These are phyloP conservation scores for Ramaria rubella DNA, from an alignment of 768 basidiomycete species.

Conservation along the genomic window DNA sequence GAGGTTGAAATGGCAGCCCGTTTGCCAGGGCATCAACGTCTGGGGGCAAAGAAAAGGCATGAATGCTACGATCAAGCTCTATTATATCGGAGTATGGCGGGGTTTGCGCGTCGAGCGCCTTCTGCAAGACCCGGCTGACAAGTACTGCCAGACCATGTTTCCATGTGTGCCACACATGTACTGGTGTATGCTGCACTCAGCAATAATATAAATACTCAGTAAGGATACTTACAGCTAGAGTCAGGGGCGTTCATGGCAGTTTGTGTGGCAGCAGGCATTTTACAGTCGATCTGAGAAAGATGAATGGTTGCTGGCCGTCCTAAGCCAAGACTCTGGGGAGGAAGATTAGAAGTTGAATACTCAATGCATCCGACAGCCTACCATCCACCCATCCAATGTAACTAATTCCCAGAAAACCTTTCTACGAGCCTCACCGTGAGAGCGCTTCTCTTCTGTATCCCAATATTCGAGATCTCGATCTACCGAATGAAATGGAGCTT, in stretches of 20 bases:
- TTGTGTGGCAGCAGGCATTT: constrained; percentile 5
- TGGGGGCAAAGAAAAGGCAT: background rate
- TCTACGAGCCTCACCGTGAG: constrained; percentile 4
- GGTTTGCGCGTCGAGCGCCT: constrained; percentile 4
- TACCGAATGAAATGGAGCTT: background rate
- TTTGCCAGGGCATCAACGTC: constrained; percentile 6
- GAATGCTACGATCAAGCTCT: constrained; percentile 7
- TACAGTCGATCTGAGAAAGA: constrained; percentile 10
- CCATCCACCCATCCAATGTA: constrained; percentile 10
- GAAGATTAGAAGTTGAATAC: background rate
- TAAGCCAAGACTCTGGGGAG: constrained; percentile 5
- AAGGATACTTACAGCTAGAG: background rate
- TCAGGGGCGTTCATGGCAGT: constrained; percentile 4
- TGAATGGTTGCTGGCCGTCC: constrained; percentile 7
- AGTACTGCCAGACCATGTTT: constrained; percentile 4
- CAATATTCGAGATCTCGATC: constrained; percentile 10
- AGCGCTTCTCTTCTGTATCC: constrained; percentile 2
- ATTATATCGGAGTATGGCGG: constrained; percentile 7
- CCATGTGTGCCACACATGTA: constrained; percentile 10
- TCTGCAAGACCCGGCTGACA: constrained; percentile 4
- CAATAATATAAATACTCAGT: background rate
- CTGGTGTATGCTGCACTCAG: background rate
- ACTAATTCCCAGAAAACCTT: constrained; percentile 8
- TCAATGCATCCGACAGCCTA: background rate
- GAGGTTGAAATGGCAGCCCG: background rate